Evolutionary conservation across 352 stramenopile genomes (phyloP).

Genomic region (Phytophthora ohioensis): DNA sequence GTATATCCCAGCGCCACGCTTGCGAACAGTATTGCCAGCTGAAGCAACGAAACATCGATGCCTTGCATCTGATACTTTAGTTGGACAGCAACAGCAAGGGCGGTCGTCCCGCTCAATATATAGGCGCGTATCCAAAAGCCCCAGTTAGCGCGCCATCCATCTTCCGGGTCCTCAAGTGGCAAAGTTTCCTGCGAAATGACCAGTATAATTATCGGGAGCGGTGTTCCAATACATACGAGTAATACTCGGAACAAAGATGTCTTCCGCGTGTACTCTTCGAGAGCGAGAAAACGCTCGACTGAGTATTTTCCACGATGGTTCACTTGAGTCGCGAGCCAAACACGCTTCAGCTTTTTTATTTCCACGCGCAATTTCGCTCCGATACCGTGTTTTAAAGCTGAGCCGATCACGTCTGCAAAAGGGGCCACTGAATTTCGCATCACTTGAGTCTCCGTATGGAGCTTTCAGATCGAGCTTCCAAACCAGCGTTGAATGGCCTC

Average conservation of each 20-base stretch:
- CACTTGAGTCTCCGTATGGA: too few species aligned
- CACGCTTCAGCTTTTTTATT: slow-evolving; percentile 3
- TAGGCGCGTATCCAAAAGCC: slow-evolving; percentile 31
- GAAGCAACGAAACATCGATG: slow-evolving; percentile 7
- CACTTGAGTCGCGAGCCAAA: slow-evolving; percentile 30
- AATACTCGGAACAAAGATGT: slow-evolving; percentile 25
- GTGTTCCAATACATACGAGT: slow-evolving; percentile 24
- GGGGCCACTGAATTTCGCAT: too few species aligned
- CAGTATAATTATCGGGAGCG: slow-evolving; percentile 28
- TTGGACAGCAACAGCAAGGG: slow-evolving; percentile 11
- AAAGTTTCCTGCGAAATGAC: slow-evolving; percentile 25
- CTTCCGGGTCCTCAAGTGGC: slow-evolving; percentile 15
- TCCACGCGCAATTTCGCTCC: not conserved
- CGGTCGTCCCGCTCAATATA: slow-evolving; percentile 1
- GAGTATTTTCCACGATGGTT: slow-evolving; percentile 40
- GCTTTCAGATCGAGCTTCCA: too few species aligned
- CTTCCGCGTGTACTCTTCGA: slow-evolving; percentile 33
- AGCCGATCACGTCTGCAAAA: too few species aligned
- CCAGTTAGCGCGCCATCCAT: slow-evolving; percentile 33
- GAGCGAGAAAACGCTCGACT: slow-evolving; percentile 32
- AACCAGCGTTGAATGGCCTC: too few species aligned
- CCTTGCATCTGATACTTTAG: slow-evolving; percentile 13
- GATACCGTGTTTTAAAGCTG: not conserved
- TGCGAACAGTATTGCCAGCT: slow-evolving; percentile 8
- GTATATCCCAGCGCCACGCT: slow-evolving; percentile 12